phyloP scores from a whole-genome alignment of 495 filamentous ascomycete genomes.

The Chaetomidium leptoderma region DNA sequence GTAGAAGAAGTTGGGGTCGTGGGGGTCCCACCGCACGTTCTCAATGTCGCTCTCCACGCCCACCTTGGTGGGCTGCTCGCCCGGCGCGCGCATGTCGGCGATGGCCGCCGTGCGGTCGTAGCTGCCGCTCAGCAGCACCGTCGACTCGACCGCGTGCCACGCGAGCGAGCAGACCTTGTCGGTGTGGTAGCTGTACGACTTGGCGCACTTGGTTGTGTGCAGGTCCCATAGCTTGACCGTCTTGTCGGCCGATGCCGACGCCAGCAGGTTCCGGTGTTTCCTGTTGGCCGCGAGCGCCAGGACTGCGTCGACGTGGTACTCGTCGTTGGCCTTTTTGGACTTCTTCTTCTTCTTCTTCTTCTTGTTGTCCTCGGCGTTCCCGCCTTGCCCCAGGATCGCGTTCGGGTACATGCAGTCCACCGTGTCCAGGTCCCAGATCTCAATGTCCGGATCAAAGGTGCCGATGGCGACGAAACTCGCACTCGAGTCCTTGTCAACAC shows the following conservation, averaged over 20 bases:
- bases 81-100: conserved; percentile 88
- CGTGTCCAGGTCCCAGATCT: conserved; percentile 95
- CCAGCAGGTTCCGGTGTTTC: conserved; percentile 89
- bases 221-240: conserved; percentile 98
- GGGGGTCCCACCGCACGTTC: conserved; percentile 84
- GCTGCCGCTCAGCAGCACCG: conserved; percentile 81
- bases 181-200: conserved; percentile 86
- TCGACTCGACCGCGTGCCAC: conserved; percentile 85
- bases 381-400: conserved; percentile 86
- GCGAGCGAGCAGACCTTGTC: conserved; percentile 95
- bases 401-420: conserved; percentile 98
- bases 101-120: conserved; percentile 92
- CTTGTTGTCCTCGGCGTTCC: conserved; percentile 48
- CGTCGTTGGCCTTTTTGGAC: conserved; percentile 78
- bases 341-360: conserved; percentile 84
- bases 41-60: conserved; percentile 94
- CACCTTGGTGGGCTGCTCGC: conserved; percentile 72
- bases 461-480: conserved; percentile 93
- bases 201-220: conserved; percentile 82
- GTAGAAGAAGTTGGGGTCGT: conserved; percentile 89
- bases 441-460: conserved; percentile 97
- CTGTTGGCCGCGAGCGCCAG: conserved; percentile 87
- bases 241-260: conserved; percentile 91
- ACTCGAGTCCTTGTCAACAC: conserved; percentile 50
- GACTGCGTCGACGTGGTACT: conserved; percentile 92